Conservation (phyloP, 2,329 filamentous ascomycete genomes). For the Alternaria dauci region DNA sequence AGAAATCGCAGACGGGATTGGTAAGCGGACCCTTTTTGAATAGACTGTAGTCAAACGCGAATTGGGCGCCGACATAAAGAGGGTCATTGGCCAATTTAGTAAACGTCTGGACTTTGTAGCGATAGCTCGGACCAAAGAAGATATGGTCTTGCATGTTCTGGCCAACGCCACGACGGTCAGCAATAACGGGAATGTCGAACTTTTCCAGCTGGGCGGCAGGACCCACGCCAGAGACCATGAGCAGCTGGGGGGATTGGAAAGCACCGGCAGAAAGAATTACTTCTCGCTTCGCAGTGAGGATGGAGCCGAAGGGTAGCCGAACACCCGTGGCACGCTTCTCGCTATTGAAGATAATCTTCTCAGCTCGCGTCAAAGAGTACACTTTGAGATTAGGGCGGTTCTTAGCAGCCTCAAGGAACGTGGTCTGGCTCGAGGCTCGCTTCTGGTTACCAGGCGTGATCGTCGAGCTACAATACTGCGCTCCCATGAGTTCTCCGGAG, state of each 20-base stretch:
- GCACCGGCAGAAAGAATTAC: conserved; percentile 56
- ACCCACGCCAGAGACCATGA: conserved; percentile 52
- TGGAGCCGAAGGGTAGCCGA: conserved; percentile 17
- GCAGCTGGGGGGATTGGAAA: conserved; percentile 55
- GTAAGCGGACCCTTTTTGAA: conserved; percentile 27
- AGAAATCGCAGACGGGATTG: conserved; percentile 29
- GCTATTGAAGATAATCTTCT: conserved; percentile 48
- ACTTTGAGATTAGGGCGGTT: conserved; percentile 25
- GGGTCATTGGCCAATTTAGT: conserved; percentile 26
- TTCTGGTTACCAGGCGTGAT: conserved; percentile 31
- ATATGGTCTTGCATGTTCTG: conserved; percentile 35
- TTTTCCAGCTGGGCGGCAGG: conserved; percentile 24
- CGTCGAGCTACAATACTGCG: conserved; percentile 31
- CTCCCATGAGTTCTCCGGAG: conserved; percentile 26
- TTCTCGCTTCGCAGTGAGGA: conserved; percentile 49
- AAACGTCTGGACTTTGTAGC: conserved; percentile 27
- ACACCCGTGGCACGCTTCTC: conserved; percentile 36
- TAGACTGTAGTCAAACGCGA: conserved; percentile 13
- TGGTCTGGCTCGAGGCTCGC: conserved; percentile 18
- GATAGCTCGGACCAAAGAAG: conserved; percentile 34
- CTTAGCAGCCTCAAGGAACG: conserved; percentile 12
- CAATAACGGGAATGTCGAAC: conserved; percentile 31
- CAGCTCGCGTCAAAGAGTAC: conserved; percentile 44
- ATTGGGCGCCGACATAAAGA: conserved; percentile 25
- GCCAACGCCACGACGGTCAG: conserved; percentile 36